These are phyloP conservation scores for Arabidopsis lyrata DNA, from an alignment of 441 rosid species.

Conservation along the genomic window DNA sequence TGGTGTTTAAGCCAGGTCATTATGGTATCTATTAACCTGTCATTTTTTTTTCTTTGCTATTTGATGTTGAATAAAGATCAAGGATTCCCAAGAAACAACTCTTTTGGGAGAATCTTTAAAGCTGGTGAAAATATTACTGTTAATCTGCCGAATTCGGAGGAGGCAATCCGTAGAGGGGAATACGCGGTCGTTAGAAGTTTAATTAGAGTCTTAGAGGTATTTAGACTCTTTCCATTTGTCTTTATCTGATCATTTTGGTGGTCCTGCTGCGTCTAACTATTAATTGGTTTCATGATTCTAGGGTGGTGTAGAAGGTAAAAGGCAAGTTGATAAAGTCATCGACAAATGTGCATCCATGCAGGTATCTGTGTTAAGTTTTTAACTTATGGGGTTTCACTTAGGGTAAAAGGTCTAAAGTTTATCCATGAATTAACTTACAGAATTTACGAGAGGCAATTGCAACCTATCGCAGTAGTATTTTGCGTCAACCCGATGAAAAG, in stretches of 20 bases:
- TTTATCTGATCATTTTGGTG: constrained; percentile 40
- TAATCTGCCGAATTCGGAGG: constrained; percentile 86
- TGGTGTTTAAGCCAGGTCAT: constrained; percentile 9
- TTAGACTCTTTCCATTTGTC: constrained; percentile 19
- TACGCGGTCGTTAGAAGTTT: constrained; percentile 94
- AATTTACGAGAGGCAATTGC: constrained; percentile 98
- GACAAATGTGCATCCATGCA: constrained; percentile 99
- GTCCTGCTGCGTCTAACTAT: constrained; percentile 44
- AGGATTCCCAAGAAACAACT: constrained; percentile 89
- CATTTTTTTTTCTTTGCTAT: constrained; percentile 19
- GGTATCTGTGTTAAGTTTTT: constrained; percentile 54
- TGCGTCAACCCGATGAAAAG: constrained; percentile 99
- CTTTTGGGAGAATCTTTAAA: constrained; percentile 85
- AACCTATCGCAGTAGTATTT: constrained; percentile 89
- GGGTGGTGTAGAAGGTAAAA: constrained; percentile 99
- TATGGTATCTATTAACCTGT: constrained; percentile 34
- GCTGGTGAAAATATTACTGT: constrained; percentile 66
- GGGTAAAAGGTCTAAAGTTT: constrained; percentile 38
- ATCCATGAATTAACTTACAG: constrained; percentile 58
- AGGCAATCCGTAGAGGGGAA: constrained; percentile 96
- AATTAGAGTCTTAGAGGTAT: constrained; percentile 96
- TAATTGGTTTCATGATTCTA: constrained; percentile 47
- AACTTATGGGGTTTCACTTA: constrained; percentile 26
- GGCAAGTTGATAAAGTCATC: constrained; percentile 97
- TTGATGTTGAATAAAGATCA: constrained; percentile 35